Evolutionary conservation across 2,329 filamentous ascomycete genomes (phyloP), one percentile per base, ranked within the genome.

Genomic region (Tolypocladium tundrense): DNA sequence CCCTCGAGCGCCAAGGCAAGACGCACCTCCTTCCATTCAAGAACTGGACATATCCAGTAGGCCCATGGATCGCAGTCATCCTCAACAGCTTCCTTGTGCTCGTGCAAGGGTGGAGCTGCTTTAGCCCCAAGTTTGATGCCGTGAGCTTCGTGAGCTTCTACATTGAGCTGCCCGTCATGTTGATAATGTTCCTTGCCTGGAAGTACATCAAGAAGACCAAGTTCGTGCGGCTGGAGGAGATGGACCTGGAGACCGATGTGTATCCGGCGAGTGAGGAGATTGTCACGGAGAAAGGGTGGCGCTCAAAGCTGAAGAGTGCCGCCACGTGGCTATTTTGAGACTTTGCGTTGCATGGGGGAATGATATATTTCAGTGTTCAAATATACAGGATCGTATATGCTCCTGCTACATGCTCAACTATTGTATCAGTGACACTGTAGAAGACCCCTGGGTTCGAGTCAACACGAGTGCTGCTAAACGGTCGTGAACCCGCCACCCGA

Each of bases 181-280:
- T 81, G 19, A 63, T 86, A 10, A 76, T 93, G 40, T 92, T 82
- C 66, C 51, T 86, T 0, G 83, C 77, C 7, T 93, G 88, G 86
- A 94, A 93, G 70, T 33, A 89, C 1, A 58, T 84, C 60, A 86
- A 90, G 70, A 79, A 76, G 67, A 89, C 87, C 0, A 84, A 78
- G 61, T 76, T 80, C 59, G 72, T 79, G 39, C 76, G 72, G 48
- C 72, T 84, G 0, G 73, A 80, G 1, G 81, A 88, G 53, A 82
- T 86, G 33, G 87, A 91, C 68, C 70, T 90, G 21, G 72, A 78
- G 42, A 80, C 81, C 31, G 86, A 87, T 61, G 71, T 88, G 11
- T 80, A 83, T 2, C 66, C 79, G 16, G 79, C 83, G 70, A 66
- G 70, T 9, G 66, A 66, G 21, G 64, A 64, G 56, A 60, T 63